These are phyloP conservation scores for Mucor indicus DNA, from an alignment of 371 early-diverging fungal genomes.

Conservation along the genomic window DNA sequence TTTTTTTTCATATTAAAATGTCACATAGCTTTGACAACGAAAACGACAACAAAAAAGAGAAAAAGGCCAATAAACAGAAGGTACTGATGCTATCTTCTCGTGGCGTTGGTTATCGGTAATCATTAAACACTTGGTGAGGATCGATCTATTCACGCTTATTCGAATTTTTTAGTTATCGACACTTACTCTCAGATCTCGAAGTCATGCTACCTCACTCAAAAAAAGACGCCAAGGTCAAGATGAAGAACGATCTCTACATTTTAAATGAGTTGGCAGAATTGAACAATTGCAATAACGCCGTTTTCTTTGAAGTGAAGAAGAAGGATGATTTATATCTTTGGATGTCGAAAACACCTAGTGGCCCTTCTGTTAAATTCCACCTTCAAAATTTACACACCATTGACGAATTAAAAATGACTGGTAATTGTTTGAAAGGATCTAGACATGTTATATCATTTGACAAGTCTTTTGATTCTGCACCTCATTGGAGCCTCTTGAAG, in stretches of 20 bases:
- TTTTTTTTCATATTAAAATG: no score
- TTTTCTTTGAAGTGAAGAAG: constrained; percentile 94
- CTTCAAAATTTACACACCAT: constrained; percentile 97
- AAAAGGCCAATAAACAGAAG: constrained; percentile 79
- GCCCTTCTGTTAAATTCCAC: constrained; percentile 93
- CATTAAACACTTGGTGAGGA: neutral
- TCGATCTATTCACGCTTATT: neutral
- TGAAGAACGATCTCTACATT: constrained; percentile 80
- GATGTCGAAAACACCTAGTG: constrained; percentile 93
- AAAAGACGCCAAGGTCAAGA: constrained; percentile 91
- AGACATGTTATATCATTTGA: constrained; percentile 95
- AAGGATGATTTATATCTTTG: constrained; percentile 93
- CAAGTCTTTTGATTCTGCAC: constrained; percentile 80
- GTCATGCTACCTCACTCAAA: constrained; percentile 91
- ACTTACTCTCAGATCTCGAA: constrained; percentile 86
- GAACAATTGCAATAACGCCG: constrained; percentile 95
- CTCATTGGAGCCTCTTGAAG: constrained; percentile 83
- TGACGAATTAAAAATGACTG: constrained; percentile 97
- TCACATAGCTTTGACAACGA: no score
- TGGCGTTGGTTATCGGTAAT: constrained; percentile 83
- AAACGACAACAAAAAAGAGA: constrained; percentile 35
- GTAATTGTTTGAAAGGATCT: constrained; percentile 96
- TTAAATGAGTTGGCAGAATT: constrained; percentile 95
- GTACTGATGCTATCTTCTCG: constrained; percentile 88
- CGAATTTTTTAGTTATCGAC: constrained; percentile 69